phyloP scores from a whole-genome alignment of 2,329 filamentous ascomycete genomes.

The Sporothrix protearum region DNA sequence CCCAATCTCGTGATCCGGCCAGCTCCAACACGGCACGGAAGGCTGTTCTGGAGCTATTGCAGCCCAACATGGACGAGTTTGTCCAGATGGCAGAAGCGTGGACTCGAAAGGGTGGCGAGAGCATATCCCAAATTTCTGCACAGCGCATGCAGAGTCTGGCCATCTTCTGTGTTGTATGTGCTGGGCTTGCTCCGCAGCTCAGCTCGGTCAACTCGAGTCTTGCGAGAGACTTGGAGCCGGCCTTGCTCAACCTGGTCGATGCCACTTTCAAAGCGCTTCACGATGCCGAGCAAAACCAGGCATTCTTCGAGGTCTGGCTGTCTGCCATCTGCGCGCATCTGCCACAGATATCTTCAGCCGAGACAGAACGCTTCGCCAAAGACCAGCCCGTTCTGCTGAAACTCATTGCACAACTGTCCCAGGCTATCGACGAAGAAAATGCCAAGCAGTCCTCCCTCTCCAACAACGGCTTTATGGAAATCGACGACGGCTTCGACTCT shows the following conservation, averaged over 20 bases:
- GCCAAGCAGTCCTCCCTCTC: conserved; percentile 36
- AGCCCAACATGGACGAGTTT: conserved; percentile 51
- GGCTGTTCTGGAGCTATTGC: conserved; percentile 52
- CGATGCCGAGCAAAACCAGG: conserved; percentile 44
- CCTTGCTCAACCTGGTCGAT: conserved; percentile 42
- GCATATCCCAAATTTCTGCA: conserved; percentile 47
- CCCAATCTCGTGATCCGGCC: conserved; percentile 24
- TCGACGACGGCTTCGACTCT: conserved; percentile 63
- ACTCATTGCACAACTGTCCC: conserved; percentile 43
- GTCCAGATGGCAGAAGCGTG: conserved; percentile 47
- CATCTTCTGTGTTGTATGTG: conserved; percentile 45
- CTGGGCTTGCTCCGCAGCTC: conserved; percentile 48
- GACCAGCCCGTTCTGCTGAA: conserved; percentile 43
- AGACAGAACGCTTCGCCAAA: conserved; percentile 39
- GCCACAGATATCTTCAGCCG: conserved; percentile 42
- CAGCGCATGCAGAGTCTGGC: conserved; percentile 53
- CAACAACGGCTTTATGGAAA: conserved; percentile 58
- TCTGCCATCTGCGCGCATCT: conserved; percentile 45
- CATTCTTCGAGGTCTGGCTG: conserved; percentile 48
- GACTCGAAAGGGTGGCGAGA: conserved; percentile 44
- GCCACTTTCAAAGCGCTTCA: conserved; percentile 42
- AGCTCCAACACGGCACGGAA: conserved; percentile 45
- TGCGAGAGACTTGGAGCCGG: conserved; percentile 47
- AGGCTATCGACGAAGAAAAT: conserved; percentile 35
- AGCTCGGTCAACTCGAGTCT: conserved; percentile 46